A percentile compares a stretch with the other conserved stretches of the same genome.
Evolutionary conservation across 306 rosid species (phyloP).

Genomic region (Cicer bijugum): DNA sequence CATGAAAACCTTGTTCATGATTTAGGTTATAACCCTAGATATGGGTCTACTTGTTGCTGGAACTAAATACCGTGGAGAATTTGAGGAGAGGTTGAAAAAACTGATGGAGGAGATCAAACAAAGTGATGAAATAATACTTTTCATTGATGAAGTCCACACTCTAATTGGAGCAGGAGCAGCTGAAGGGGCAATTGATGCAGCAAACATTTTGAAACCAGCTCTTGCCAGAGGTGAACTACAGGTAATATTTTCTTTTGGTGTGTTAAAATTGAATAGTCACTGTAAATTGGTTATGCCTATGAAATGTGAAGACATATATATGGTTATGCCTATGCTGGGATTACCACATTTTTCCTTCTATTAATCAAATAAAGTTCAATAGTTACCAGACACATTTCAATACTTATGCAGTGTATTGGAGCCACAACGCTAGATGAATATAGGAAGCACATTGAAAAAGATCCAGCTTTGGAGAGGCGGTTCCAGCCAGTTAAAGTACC

Average conservation of each 20-base stretch:
- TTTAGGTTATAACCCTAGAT: slow-evolving; percentile 91
- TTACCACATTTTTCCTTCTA: neutral
- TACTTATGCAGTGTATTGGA: slow-evolving; percentile 80
- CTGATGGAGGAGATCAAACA: slow-evolving; percentile 98
- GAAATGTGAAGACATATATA: slow-evolving; percentile 3
- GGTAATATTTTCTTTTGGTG: slow-evolving; percentile 52
- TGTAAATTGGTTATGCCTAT: neutral
- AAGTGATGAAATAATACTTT: slow-evolving; percentile 91
- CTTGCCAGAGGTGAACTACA: slow-evolving; percentile 98
- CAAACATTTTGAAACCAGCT: slow-evolving; percentile 93
- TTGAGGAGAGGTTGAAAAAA: slow-evolving; percentile 92
- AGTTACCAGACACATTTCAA: neutral
- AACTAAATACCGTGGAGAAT: slow-evolving; percentile 98
- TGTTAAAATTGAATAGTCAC: neutral
- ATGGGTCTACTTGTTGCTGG: slow-evolving; percentile 99
- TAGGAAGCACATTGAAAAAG: slow-evolving; percentile 95
- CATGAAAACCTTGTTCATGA: slow-evolving; percentile 31
- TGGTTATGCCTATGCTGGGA: neutral
- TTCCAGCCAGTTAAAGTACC: slow-evolving; percentile 97
- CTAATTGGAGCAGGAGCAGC: slow-evolving; percentile 98
- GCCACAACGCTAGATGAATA: slow-evolving; percentile 97
- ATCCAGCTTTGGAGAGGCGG: slow-evolving; percentile 92
- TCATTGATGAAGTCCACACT: slow-evolving; percentile 94
- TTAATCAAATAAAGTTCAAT: neutral
- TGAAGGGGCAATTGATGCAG: slow-evolving; percentile 97